Evolutionary conservation across 2,329 filamentous ascomycete species (phyloP), one percentile per base, ranked within the genome.

Genomic region (Aspergillus chevalieri): DNA sequence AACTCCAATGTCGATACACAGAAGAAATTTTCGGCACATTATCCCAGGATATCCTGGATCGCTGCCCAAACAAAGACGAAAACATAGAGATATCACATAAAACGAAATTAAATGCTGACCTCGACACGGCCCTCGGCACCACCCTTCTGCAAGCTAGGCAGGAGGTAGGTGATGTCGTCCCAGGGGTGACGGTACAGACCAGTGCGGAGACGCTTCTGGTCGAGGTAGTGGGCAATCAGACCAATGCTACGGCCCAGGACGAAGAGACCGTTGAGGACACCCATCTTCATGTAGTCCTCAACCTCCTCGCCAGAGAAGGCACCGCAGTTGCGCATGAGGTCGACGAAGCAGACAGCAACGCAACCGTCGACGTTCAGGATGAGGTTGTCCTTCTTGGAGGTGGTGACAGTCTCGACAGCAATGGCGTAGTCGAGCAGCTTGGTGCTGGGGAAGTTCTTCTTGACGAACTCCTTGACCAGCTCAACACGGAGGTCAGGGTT

Each of bases 351-450:
- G 71, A 98, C 93, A 60, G 93, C 93, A 67, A 98, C 87, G 73
- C 89, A 95, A 65, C 93, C 93, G 70, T 97, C 93, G 52, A 98
- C 93, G 81, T 98, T 98, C 67, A 98, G 85, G 65, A 98, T 98
- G 62, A 98, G 84, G 82, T 97, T 98, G 79, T 98, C 93, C 83
- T 98, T 98, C 88, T 98, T 98, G 59, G 90, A 96, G 46, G 93
- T 98, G 49, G 93, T 98, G 58, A 98, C 93, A 9, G 87, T 88
- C 83, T 98, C 93, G 61, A 98, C 93, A 43, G 93, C 93, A 68
- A 98, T 84, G 60, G 93, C 93, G 74, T 96, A 98, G 79, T 98
- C 93, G 71, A 98, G 89, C 70, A 97, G 85, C 83, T 97, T 97
- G 82, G 88, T 89, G 78, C 78, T 91, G 63, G 93, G 90, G 86